phyloP scores from a whole-genome alignment of 805 yeast species.

The Lipomyces kockii region DNA sequence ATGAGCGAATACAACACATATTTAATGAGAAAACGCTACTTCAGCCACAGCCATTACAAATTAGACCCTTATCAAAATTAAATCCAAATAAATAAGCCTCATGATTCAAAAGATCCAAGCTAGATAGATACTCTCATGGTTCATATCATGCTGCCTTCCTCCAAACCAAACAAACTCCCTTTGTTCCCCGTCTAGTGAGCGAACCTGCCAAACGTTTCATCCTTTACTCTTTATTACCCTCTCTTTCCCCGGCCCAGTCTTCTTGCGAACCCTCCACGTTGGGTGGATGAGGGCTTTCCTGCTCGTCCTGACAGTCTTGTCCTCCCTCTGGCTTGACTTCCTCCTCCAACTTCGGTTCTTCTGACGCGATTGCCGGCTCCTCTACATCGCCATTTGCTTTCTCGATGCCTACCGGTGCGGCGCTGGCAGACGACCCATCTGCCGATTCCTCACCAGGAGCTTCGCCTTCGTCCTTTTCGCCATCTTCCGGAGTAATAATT shows the following conservation, averaged over 20 bases:
- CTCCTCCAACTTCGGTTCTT: background rate
- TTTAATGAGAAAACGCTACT: background rate
- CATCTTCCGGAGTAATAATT: background rate
- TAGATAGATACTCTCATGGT: background rate
- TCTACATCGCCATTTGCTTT: slow-evolving; percentile 1
- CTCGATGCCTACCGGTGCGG: slow-evolving; percentile 8
- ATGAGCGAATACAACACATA: no score
- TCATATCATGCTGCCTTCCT: background rate
- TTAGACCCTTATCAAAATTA: background rate
- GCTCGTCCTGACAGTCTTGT: background rate
- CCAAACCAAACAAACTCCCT: background rate
- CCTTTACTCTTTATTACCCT: background rate
- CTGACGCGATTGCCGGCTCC: background rate
- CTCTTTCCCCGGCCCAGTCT: slow-evolving; percentile 20
- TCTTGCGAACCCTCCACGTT: slow-evolving; percentile 17
- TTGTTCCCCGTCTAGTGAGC: background rate
- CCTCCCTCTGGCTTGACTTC: background rate
- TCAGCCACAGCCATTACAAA: background rate
- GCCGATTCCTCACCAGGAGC: slow-evolving; percentile 5
- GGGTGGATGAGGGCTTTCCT: background rate
- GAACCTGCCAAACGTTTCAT: background rate
- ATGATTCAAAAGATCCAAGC: background rate
- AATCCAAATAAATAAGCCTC: background rate
- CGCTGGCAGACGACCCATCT: background rate
- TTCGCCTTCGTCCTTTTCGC: background rate